phyloP scores from a whole-genome alignment of 1,139 yeast genomes.

The Blastobotrys apis region DNA sequence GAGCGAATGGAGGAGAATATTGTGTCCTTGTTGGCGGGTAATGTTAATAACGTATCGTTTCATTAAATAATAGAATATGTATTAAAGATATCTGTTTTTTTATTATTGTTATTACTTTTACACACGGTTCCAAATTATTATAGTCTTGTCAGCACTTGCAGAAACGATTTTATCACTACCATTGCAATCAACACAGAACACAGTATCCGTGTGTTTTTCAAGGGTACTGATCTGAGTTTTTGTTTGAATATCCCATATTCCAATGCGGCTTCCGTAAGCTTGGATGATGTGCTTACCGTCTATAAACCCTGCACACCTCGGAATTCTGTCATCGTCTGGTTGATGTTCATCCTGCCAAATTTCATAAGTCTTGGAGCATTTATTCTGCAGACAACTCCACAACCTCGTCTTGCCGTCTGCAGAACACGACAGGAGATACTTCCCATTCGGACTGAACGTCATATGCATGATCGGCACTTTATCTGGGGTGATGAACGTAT shows the following conservation, averaged over 20 bases:
- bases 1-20: constrained; percentile 83
- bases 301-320: background rate
- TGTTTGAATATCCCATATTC: constrained; percentile 73
- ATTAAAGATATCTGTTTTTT: background rate
- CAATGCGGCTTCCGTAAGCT: constrained; percentile 39
- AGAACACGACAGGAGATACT: constrained; percentile 71
- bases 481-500: constrained; percentile 64
- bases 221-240: constrained; percentile 48
- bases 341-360: constrained; percentile 8
- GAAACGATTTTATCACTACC: constrained; percentile 16
- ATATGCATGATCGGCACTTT: constrained; percentile 64
- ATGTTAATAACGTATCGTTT: constrained; percentile 68
- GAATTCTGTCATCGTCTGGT: too few relatives aligned
- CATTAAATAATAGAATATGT: constrained; percentile 14
- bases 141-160: constrained; percentile 9
- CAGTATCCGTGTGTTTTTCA: constrained; percentile 38
- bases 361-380: constrained; percentile 36
- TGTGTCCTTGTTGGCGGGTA: constrained; percentile 79
- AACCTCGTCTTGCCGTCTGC: constrained; percentile 77
- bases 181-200: constrained; percentile 30
- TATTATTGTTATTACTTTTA: background rate
- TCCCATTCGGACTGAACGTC: constrained; percentile 76
- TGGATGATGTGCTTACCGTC: constrained; percentile 23
- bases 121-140: constrained; percentile 4
- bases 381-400: constrained; percentile 52